phyloP scores from a whole-genome alignment of 768 basidiomycete species.

The Termitomyces sp. region DNA sequence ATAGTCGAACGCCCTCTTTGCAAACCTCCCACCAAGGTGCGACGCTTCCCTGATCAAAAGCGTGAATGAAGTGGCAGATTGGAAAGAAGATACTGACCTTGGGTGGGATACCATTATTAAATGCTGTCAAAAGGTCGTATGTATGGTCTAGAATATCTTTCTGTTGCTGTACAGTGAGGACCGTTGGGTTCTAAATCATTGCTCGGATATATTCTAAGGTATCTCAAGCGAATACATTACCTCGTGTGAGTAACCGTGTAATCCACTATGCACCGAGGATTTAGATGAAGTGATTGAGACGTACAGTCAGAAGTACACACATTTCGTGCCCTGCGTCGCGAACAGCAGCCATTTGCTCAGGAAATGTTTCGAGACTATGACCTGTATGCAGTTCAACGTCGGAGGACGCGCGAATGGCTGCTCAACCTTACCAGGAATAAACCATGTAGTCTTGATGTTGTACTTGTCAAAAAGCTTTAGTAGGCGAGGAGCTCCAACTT shows the following conservation, averaged over 20 bases:
- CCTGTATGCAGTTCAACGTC: slow-evolving; percentile 28
- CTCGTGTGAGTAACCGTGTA: slow-evolving; percentile 74
- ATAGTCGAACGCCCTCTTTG: slow-evolving; percentile 58
- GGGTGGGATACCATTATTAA: slow-evolving; percentile 56
- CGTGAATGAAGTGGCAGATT: neutral
- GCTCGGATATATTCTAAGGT: neutral
- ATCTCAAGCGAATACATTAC: slow-evolving; percentile 19
- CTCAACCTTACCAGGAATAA: slow-evolving; percentile 54
- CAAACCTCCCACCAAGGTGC: slow-evolving; percentile 83
- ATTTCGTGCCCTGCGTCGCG: slow-evolving; percentile 75
- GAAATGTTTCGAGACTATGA: slow-evolving; percentile 75
- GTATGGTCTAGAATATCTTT: slow-evolving; percentile 68
- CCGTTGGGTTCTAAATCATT: slow-evolving; percentile 48
- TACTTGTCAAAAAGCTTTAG: slow-evolving; percentile 73
- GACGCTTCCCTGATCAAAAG: slow-evolving; percentile 42
- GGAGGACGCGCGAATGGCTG: neutral
- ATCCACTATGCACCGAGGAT: slow-evolving; percentile 35
- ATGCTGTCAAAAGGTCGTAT: slow-evolving; percentile 58
- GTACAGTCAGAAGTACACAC: slow-evolving; percentile 23
- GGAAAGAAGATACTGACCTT: slow-evolving; percentile 24
- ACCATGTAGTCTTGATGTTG: slow-evolving; percentile 67
- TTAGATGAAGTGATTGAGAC: neutral
- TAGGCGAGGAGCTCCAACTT: slow-evolving; percentile 66
- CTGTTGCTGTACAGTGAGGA: slow-evolving; percentile 64
- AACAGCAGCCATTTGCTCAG: slow-evolving; percentile 63